Conservation (phyloP, 2,329 filamentous ascomycete genomes). For the Helicocarpus griseus region DNA sequence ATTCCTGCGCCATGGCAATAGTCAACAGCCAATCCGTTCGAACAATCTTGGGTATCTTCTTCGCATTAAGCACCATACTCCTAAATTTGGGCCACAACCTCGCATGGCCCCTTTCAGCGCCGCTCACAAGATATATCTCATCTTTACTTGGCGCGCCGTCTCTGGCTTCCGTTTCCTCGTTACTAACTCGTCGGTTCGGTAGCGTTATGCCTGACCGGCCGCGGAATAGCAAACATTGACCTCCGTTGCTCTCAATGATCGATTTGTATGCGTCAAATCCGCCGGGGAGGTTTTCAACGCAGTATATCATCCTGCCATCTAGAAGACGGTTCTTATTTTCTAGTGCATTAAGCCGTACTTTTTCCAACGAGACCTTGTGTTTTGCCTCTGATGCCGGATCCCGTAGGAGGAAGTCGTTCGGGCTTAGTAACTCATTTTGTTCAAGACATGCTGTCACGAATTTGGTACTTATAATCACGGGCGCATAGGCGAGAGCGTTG, state of each 20-base stretch:
- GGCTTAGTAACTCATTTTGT: conserved; percentile 53
- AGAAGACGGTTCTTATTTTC: conserved; percentile 69
- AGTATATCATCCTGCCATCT: conserved; percentile 69
- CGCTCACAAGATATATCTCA: conserved; percentile 75
- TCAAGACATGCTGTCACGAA: conserved; percentile 74
- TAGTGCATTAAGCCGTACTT: conserved; percentile 60
- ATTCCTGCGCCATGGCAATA: conserved; percentile 77
- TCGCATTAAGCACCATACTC: conserved; percentile 65
- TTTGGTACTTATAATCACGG: conserved; percentile 62
- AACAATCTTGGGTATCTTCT: conserved; percentile 73
- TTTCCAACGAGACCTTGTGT: conserved; percentile 58
- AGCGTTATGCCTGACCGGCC: conserved; percentile 61
- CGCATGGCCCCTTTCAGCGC: conserved; percentile 55
- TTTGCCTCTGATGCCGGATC: conserved; percentile 65
- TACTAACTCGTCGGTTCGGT: conserved; percentile 44
- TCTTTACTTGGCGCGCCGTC: conserved; percentile 50
- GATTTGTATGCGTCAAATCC: conserved; percentile 74
- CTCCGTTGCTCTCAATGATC: conserved; percentile 84
- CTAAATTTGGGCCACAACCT: conserved; percentile 71
- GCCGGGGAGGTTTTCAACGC: conserved; percentile 67
- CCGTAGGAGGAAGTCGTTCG: conserved; percentile 56
- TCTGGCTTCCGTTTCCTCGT: conserved; percentile 26
- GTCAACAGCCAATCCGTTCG: conserved; percentile 82
- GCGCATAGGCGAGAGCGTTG: conserved; percentile 71
- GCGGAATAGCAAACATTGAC: conserved; percentile 66